Base-by-base conservation (phyloP, 495 filamentous ascomycete species). In the Penicillium robsamsonii region DNA sequence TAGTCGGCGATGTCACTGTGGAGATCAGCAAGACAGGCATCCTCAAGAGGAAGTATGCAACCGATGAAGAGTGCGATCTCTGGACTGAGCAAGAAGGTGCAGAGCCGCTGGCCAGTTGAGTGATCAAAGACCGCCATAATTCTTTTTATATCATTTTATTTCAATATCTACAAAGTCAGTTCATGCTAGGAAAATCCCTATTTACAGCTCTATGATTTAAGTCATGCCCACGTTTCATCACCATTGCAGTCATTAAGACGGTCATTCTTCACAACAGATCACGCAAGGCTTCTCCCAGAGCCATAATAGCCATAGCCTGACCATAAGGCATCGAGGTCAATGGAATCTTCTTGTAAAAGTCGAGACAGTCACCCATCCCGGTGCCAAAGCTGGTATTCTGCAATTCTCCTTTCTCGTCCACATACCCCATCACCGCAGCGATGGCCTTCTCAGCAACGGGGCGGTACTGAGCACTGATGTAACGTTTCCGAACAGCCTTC, bases 281-380 rank as follows among this genome's bases (percentile, higher is more conserved):
- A 12, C 85, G 72, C 57, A 87, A 61, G 55, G 85, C 84, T 67
- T 90, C 87, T 10, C 80, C 85, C 52, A 89, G 62, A 0, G 83
- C 84, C 80, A 89, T 86, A 30, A 88, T 86, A 2, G 85, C 86
- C 87, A 90, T 90, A 0, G 87, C 85, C 65, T 90, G 87, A 1
- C 87, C 87, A 62, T 89, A 90, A 24, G 86, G 87, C 87, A 91
- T 91, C 43, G 82, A 81, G 0, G 88, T 91, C 5, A 81, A 60
- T 1, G 80, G 79, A 59, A 91, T 89, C 43, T 82, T 73, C 67
- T 84, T 83, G 58, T 91, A 91, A 62, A 87, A 85, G 55, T 89
- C 78, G 53, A 88, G 68, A 12, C 68, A 78, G 53, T 79, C 70
- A 1, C 87, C 87, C 84, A 91, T 89, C 0, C 75, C 83, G 9